These are phyloP conservation scores for Casuarina equisetifolia DNA, from an alignment of 306 rosid species.

Conservation along the genomic window DNA sequence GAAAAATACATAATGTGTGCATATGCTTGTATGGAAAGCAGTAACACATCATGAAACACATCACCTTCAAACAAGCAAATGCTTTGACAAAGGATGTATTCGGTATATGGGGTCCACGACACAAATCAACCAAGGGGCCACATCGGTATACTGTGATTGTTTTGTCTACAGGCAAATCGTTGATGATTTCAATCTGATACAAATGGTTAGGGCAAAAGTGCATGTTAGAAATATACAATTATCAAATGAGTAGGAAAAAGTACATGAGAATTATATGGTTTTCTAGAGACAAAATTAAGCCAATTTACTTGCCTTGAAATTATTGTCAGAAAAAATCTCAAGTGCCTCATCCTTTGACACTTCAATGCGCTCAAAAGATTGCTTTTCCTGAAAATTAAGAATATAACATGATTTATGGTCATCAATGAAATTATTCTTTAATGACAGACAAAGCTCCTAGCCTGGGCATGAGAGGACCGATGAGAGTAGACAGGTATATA, in stretches of 20 bases:
- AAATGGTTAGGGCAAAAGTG: constrained; percentile 12
- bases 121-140: constrained; percentile 91
- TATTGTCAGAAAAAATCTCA: constrained; percentile 78
- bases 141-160: constrained; percentile 96
- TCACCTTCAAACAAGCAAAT: constrained; percentile 83
- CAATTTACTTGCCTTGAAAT: constrained; percentile 67
- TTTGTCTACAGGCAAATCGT: constrained; percentile 87
- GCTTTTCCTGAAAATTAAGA: constrained; percentile 60
- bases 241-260: constrained; percentile 16
- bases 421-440: not conserved
- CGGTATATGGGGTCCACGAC: constrained; percentile 98
- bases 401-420: not conserved
- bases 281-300: constrained; percentile 9
- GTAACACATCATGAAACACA: constrained; percentile 15
- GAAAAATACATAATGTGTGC: constrained; percentile 7
- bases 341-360: constrained; percentile 86
- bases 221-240: constrained; percentile 5
- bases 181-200: constrained; percentile 88
- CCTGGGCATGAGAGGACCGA: not conserved
- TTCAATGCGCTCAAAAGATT: constrained; percentile 95
- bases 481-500: not conserved
- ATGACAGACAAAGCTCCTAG: not conserved
- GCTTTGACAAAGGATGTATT: constrained; percentile 96
- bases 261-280: constrained; percentile 6
- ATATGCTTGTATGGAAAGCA: constrained; percentile 14